Evolutionary conservation across 495 filamentous ascomycete genomes (phyloP), one percentile per base, ranked within the genome.

Genomic region (Cudoniella acicularis): DNA sequence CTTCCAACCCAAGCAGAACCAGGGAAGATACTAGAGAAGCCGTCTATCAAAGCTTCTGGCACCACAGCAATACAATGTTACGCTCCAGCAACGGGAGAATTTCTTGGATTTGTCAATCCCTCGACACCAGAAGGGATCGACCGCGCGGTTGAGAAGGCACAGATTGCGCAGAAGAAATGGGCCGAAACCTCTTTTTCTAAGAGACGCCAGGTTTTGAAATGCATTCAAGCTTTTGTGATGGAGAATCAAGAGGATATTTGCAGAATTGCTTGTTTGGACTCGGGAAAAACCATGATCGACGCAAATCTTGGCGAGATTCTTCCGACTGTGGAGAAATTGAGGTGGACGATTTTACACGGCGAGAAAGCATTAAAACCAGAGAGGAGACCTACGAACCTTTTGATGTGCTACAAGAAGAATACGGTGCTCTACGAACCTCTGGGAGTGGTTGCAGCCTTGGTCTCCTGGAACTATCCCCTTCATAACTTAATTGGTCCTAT

Each of bases 401-500:
- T 99, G 41, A 92, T 98, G 92, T 81, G 86, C 66, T 97, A 99
- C 73, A 99, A 99, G 79, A 85, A 83, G 70, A 96, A 96, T 66
- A 86, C 85, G 56, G 92, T 99, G 17, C 74, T 79, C 46, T 98
- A 94, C 73, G 94, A 99, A 70, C 92, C 94, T 16, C 76, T 98
- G 21, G 95, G 94, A 0, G 89, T 99, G 16, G 89, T 99, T 23
- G 86, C 90, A 17, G 94, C 95, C 16, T 86, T 90, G 48, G 90
- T 98, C 36, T 95, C 90, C 66, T 99, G 94, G 94, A 99, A 99
- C 77, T 98, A 77, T 65, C 82, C 92, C 47, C 96, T 97, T 71
- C 94, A 99, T 73, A 99, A 99, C 73, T 77, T 98, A 60, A 82
- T 99, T 42, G 88, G 87, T 1, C 94, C 94, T 0, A 82, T 96